These are phyloP conservation scores for Trypanosoma brucei DNA, from an alignment of 208 protist species.

Conservation along the genomic window DNA sequence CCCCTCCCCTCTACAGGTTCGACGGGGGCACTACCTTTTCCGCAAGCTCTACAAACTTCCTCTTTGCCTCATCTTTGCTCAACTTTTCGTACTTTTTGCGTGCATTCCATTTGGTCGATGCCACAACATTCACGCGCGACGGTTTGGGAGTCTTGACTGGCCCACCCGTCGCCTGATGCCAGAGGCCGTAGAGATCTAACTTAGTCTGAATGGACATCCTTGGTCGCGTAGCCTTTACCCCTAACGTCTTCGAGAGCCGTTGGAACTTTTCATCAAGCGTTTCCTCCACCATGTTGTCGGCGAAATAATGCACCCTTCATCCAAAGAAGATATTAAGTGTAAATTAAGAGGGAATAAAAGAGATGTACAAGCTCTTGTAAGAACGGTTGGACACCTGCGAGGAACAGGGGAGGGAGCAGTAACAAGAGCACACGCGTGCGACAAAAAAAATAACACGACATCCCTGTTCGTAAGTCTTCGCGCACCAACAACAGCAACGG, in stretches of 20 bases:
- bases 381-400: no score
- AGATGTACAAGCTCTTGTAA: no score
- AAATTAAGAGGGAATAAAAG: not conserved
- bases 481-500: no score
- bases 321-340: not conserved
- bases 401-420: no score
- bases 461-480: no score
- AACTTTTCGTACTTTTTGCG: constrained; percentile 78
- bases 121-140: constrained; percentile 47
- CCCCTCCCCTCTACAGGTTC: constrained; percentile 35
- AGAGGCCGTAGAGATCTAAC: constrained; percentile 84
- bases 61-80: constrained; percentile 66
- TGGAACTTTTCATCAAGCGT: constrained; percentile 21
- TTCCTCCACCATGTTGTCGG: constrained; percentile 6
- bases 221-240: constrained; percentile 19
- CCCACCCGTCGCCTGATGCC: constrained; percentile 67
- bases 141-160: constrained; percentile 55
- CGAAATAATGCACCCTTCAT: not conserved
- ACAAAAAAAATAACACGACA: no score
- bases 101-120: constrained; percentile 73
- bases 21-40: constrained; percentile 44
- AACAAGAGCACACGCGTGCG: no score
- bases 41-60: constrained; percentile 58
- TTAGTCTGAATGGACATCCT: constrained; percentile 62
- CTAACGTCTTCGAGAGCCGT: constrained; percentile 16